Evolutionary conservation across 331 rosid species (phyloP).

Genomic region (Spiraea crenata): DNA sequence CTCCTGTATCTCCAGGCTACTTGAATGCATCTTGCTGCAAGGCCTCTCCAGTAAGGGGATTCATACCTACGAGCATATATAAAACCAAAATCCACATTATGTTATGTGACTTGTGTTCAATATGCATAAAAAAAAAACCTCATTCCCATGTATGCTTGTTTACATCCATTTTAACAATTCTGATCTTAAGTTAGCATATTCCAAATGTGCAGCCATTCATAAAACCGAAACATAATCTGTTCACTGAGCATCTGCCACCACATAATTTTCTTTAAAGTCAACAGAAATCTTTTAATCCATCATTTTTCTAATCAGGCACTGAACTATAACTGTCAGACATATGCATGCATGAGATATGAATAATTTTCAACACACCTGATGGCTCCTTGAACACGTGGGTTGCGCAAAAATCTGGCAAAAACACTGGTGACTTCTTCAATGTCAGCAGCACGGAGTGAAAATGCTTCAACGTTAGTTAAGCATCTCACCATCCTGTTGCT

Average conservation of each 20-base stretch:
- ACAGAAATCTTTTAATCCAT: no score
- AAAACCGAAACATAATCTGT: no score
- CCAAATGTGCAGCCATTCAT: no score
- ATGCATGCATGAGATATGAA: not conserved
- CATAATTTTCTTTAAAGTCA: no score
- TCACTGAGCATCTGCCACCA: no score
- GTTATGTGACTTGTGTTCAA: no score
- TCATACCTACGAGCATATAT: conserved; percentile 43
- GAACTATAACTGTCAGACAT: not conserved
- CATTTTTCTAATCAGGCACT: no score
- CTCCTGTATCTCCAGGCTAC: conserved; percentile 77
- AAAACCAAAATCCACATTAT: no score
- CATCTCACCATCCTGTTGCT: conserved; percentile 62
- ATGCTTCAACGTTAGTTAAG: conserved; percentile 71
- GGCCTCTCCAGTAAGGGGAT: conserved; percentile 71
- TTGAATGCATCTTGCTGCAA: conserved; percentile 68
- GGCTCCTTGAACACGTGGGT: conserved; percentile 67
- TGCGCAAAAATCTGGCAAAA: conserved; percentile 67
- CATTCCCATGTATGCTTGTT: no score
- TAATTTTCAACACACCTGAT: conserved; percentile 44
- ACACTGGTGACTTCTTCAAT: conserved; percentile 71
- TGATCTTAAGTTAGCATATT: no score
- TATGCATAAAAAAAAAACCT: no score
- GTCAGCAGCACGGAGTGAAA: conserved; percentile 68
- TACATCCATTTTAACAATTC: no score